Evolutionary conservation across 2,329 filamentous ascomycete genomes (phyloP).

Genomic region (Colletotrichum sojae): DNA sequence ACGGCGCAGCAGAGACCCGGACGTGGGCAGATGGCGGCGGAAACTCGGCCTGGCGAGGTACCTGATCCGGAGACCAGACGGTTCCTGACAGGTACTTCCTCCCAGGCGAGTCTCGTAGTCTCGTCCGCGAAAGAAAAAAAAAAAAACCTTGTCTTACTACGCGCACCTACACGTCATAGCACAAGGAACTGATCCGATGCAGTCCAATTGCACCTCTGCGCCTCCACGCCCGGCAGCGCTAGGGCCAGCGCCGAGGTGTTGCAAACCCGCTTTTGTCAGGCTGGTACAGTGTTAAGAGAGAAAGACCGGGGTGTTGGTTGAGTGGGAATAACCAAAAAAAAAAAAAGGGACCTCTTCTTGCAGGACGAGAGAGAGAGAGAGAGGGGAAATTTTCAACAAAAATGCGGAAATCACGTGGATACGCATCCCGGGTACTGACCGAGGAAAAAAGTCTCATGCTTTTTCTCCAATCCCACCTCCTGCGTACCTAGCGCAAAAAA

Average conservation of each 20-base stretch:
- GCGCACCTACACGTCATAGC: slow-evolving; percentile 35
- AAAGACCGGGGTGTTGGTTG: neutral
- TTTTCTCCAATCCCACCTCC: neutral
- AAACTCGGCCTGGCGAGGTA: slow-evolving; percentile 24
- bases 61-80: slow-evolving; percentile 29
- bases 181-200: slow-evolving; percentile 34
- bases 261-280: slow-evolving; percentile 36
- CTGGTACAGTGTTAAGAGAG: neutral
- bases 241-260: slow-evolving; percentile 29
- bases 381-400: neutral
- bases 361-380: neutral
- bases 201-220: slow-evolving; percentile 35
- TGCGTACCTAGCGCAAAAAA: neutral
- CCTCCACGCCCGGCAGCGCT: slow-evolving; percentile 34
- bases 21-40: neutral
- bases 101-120: neutral
- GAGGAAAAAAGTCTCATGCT: slow-evolving; percentile 5
- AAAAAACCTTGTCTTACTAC: slow-evolving; percentile 36
- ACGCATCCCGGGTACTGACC: slow-evolving; percentile 1
- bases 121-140: neutral
- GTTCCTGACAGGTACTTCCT: slow-evolving; percentile 28
- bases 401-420: slow-evolving; percentile 29
- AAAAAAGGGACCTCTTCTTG: neutral
- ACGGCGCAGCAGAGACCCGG: neutral
- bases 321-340: neutral